Base-by-base conservation (phyloP, 371 early-diverging fungal species). In the Actinomortierella ambigua region DNA sequence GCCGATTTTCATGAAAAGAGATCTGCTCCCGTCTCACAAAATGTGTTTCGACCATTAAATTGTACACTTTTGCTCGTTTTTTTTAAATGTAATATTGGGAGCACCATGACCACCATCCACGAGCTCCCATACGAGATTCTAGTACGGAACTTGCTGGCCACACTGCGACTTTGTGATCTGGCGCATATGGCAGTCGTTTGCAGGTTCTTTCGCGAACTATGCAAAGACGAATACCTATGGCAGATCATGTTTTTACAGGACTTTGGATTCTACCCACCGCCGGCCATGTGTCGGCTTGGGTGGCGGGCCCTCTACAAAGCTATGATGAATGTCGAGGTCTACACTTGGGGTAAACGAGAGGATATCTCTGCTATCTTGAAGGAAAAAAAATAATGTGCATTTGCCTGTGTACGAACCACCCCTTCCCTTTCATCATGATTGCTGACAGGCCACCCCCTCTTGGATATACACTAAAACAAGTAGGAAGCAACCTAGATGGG, bases 321-420 rank as follows among this genome's bases (percentile, higher is more conserved):
- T 5, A 71, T 71, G 73, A 53, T 63, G 23, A 66, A 57, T 20
- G 63, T 66, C 1, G 73, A 71, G 15, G 73, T 71, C 17, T 71
- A 71, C 50, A 63, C 73, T 17, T 71, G 73, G 73, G 73, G 73
- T 71, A 71, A 55, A 34, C n/a, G n/a, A n/a, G n/a, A n/a, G n/a
- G n/a, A n/a, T n/a, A n/a, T n/a, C n/a, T n/a, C n/a, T n/a, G n/a
- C n/a, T n/a, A n/a, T n/a, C n/a, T n/a, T n/a, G n/a, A n/a, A n/a
- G n/a, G n/a, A n/a, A n/a, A n/a, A n/a, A n/a, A n/a, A n/a, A n/a
- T n/a, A n/a, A n/a, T n/a, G n/a, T n/a, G n/a, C n/a, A n/a, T n/a
- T n/a, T n/a, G n/a, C n/a, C n/a, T n/a, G n/a, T n/a, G n/a, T n/a
- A n/a, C n/a, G n/a, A n/a, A n/a, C n/a, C n/a, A n/a, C n/a, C n/a